These are phyloP conservation scores for Edaphochlamys debaryana DNA, from an alignment of 139 green algal species.

Conservation along the genomic window DNA sequence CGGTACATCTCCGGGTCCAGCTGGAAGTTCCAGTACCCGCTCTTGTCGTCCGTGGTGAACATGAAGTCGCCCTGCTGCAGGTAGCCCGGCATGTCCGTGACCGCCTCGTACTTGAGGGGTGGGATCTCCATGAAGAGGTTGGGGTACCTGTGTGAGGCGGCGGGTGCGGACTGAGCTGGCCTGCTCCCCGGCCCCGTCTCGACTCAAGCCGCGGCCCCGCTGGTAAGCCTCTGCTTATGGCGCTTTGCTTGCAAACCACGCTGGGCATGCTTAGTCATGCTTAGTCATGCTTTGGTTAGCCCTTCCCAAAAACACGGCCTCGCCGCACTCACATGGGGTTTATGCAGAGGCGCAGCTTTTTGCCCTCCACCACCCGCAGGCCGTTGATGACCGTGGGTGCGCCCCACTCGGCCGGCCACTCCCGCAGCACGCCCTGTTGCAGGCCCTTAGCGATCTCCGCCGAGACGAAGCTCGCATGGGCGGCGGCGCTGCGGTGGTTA, in stretches of 20 bases:
- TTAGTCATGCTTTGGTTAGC: too few relatives aligned
- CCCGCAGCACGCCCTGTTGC: background rate
- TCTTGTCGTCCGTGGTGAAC: background rate
- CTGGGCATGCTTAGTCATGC: too few relatives aligned
- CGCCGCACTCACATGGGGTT: background rate
- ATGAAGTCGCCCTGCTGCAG: background rate
- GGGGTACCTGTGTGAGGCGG: background rate
- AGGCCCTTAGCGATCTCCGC: background rate
- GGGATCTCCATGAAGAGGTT: background rate
- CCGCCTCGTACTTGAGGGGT: background rate
- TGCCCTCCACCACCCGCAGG: background rate
- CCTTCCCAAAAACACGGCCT: too few relatives aligned
- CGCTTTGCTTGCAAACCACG: too few relatives aligned
- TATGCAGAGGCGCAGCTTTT: background rate
- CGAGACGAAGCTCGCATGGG: background rate
- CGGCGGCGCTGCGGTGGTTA: background rate
- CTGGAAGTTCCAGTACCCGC: background rate
- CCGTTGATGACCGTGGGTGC: background rate
- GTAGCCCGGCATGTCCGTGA: background rate
- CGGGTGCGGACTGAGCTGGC: too few relatives aligned
- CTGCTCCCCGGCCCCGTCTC: too few relatives aligned
- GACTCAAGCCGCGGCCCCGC: too few relatives aligned
- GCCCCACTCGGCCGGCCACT: background rate
- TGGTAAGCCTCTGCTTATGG: too few relatives aligned
- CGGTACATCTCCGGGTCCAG: background rate